A percentile compares a stretch with the other conserved stretches of the same genome.
These are phyloP conservation scores for Candida easanensis DNA, from an alignment of 805 yeast genomes.

Conservation along the genomic window DNA sequence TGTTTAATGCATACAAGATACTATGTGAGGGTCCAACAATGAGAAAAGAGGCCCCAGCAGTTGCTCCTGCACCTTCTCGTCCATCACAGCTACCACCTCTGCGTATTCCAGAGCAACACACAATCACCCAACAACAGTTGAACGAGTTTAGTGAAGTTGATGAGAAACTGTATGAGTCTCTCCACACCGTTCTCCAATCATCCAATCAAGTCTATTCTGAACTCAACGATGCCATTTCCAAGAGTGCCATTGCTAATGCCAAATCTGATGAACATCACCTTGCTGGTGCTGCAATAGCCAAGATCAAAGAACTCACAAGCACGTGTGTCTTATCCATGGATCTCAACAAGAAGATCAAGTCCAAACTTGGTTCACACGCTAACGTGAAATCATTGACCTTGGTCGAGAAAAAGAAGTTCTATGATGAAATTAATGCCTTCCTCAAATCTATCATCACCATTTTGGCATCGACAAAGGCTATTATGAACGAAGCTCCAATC, in stretches of 20 bases:
- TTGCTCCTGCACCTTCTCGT: background rate
- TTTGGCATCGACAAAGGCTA: constrained; percentile 75
- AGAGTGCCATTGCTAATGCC: constrained; percentile 57
- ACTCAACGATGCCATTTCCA: constrained; percentile 62
- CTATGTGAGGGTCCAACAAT: constrained; percentile 22
- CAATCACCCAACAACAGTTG: constrained; percentile 25
- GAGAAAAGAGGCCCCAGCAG: background rate
- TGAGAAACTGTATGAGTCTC: constrained; percentile 60
- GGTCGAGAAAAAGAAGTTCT: constrained; percentile 59
- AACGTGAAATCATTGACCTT: constrained; percentile 38
- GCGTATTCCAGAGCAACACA: constrained; percentile 20
- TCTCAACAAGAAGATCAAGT: constrained; percentile 64
- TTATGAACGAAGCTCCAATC: constrained; percentile 78
- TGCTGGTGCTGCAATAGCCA: constrained; percentile 46
- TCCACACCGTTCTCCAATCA: constrained; percentile 58
- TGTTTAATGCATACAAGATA: constrained; percentile 60
- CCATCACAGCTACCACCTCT: constrained; percentile 25
- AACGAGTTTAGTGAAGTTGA: constrained; percentile 52
- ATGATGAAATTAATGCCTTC: constrained; percentile 83
- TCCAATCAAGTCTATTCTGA: constrained; percentile 80
- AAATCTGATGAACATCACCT: constrained; percentile 36
- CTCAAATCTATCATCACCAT: constrained; percentile 81
- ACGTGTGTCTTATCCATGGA: constrained; percentile 82
- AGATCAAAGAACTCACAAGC: constrained; percentile 72
- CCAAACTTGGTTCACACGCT: constrained; percentile 42